Evolutionary conservation across 306 rosid genomes (phyloP).

Genomic region (Cucurbita maxima): DNA sequence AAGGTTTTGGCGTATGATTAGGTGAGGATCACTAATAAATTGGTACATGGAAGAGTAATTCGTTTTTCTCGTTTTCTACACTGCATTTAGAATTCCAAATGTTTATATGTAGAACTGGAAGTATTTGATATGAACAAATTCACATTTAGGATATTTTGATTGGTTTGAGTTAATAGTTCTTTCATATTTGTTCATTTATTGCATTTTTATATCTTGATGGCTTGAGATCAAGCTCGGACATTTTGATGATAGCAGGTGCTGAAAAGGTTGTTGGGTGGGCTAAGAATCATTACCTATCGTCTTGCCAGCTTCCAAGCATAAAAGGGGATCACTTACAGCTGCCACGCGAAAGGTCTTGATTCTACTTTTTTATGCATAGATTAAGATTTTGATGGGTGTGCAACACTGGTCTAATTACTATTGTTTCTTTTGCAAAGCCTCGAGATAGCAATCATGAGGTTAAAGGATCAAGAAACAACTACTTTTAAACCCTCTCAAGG

Average conservation of each 20-base stretch:
- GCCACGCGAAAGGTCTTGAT: conserved; percentile 68
- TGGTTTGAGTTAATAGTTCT: neutral
- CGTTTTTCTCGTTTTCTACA: neutral
- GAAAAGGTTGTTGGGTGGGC: conserved; percentile 97
- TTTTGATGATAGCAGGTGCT: conserved; percentile 45
- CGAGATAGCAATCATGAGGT: conserved; percentile 66
- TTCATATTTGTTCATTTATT: neutral
- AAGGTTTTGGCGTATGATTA: neutral
- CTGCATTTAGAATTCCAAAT: neutral
- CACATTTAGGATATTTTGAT: neutral
- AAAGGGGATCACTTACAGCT: conserved; percentile 66
- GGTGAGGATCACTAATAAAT: neutral
- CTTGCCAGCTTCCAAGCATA: conserved; percentile 48
- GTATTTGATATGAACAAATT: neutral
- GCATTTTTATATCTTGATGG: neutral
- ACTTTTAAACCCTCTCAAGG: conserved; percentile 60
- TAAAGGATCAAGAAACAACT: conserved; percentile 61
- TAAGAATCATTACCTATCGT: conserved; percentile 69
- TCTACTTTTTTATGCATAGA: neutral
- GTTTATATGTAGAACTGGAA: neutral
- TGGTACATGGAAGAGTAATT: neutral
- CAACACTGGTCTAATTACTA: conserved; percentile 8
- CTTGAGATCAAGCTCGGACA: neutral
- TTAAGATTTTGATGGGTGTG: neutral
- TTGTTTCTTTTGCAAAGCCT: conserved; percentile 37